Base-by-base conservation (phyloP, 768 basidiomycete species). In the Lyophyllum shimeji region DNA sequence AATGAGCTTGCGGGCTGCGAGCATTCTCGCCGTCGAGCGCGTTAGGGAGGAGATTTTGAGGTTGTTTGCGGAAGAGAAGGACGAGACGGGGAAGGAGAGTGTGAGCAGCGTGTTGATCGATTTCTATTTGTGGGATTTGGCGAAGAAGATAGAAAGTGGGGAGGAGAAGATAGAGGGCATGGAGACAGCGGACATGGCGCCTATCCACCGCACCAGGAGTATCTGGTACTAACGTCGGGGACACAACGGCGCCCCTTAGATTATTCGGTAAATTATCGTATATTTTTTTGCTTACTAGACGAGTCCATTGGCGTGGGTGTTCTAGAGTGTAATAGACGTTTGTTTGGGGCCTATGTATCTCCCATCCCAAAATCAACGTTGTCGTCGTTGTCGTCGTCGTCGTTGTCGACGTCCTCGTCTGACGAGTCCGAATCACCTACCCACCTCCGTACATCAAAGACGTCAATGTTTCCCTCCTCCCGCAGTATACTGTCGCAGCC, bases 41-140 rank as follows among this genome's bases (percentile, higher is more conserved):
- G 77, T 95, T 21, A 72, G 85, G n/a, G 74, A 76, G 37, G 82
- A 83, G 60, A 88, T 93, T 52, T 50, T 76, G 37, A 60, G 62
- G n/a, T 48, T 77, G 18, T 72, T 71, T 20, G 61, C 62, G 15
- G 68, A 62, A 20, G 73, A 74, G 46, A 9, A 57, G 46, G 68
- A 50, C 40, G 66, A 65, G 15, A 57, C 60, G 8, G 62, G 56
- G 12, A 67, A 67, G 29, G 70, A 69, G 31, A 61, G 63, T 44
- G 71, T 91, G 37, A 88, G 82, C 66, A 91, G 89, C 60, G 93
- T 94, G 44, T 63, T 96, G 57, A 89, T 93, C 49, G 94, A 97
- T 66, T 93, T 97, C 65, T 95, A 90, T 72, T 71, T 95, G 11
- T 96, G 93, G 92, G 93, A 95, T 67, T 67, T 93, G 56, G 90